Percentiles rank a stretch among this genome's conserved stretches.
These are phyloP conservation scores for Apiospora pterosperma DNA, from an alignment of 2,329 filamentous ascomycete genomes.

Conservation along the genomic window DNA sequence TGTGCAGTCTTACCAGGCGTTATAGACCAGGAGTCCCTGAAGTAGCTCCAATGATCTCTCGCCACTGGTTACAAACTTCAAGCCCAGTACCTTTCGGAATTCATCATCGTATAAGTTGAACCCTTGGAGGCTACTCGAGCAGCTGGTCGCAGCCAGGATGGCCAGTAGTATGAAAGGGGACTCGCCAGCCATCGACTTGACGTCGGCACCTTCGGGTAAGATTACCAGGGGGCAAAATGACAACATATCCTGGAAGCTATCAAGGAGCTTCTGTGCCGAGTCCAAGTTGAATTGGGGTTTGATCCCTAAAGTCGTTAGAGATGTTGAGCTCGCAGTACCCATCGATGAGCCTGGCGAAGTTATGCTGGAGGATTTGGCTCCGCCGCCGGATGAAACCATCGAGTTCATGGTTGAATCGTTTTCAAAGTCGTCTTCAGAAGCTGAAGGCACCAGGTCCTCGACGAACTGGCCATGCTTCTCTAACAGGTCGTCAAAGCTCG, in stretches of 20 bases:
- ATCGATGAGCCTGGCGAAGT: conserved; percentile 21
- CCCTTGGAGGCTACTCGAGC: conserved; percentile 44
- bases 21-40: conserved; percentile 55
- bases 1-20: conserved; percentile 44
- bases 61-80: conserved; percentile 54
- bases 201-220: conserved; percentile 36
- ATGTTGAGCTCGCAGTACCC: conserved; percentile 24
- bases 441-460: conserved; percentile 35
- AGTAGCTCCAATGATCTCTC: conserved; percentile 56
- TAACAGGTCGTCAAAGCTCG: conserved; percentile 39
- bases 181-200: conserved; percentile 39
- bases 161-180: conserved; percentile 53
- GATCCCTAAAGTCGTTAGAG: conserved; percentile 37
- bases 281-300: conserved; percentile 54
- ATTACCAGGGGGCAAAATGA: conserved; percentile 39
- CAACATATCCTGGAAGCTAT: conserved; percentile 41
- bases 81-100: conserved; percentile 52
- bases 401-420: conserved; percentile 13
- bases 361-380: conserved; percentile 21
- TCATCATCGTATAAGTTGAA: conserved; percentile 55
- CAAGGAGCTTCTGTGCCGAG: conserved; percentile 45
- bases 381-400: conserved; percentile 6
- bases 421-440: conserved; percentile 20
- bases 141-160: conserved; percentile 48
- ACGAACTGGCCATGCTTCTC: conserved; percentile 40